These are phyloP conservation scores for Murraya paniculata DNA, from an alignment of 345 rosid species.

Conservation along the genomic window DNA sequence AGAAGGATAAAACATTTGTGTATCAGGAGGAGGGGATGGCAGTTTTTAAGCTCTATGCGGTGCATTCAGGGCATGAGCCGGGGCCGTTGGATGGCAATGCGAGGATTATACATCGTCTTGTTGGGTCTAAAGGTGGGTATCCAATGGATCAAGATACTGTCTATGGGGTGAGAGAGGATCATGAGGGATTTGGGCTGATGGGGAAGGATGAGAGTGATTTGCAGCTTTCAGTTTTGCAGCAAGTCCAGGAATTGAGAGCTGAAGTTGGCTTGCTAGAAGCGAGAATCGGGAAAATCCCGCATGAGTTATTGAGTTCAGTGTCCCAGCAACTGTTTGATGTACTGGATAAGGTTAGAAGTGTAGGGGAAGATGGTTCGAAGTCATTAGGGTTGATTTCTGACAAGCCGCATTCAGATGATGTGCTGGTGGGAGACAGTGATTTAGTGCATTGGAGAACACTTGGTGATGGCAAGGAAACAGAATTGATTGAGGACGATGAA, in stretches of 20 bases:
- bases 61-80: conserved; percentile 98
- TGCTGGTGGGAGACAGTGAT: conserved; percentile 75
- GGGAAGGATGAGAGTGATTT: conserved; percentile 73
- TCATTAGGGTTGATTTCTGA: conserved; percentile 50
- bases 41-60: conserved; percentile 87
- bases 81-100: conserved; percentile 98
- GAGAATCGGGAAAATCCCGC: conserved; percentile 59
- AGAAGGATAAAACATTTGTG: conserved; percentile 91
- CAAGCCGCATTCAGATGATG: conserved; percentile 60
- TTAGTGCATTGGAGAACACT: conserved; percentile 84
- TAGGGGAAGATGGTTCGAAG: conserved; percentile 72
- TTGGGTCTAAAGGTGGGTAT: conserved; percentile 81
- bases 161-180: conserved; percentile 86
- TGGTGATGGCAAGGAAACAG: conserved; percentile 72
- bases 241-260: conserved; percentile 69
- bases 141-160: conserved; percentile 71
- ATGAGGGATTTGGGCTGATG: conserved; percentile 58
- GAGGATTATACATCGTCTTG: conserved; percentile 93
- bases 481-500: conserved; percentile 83
- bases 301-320: conserved; percentile 54
- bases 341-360: conserved; percentile 60
- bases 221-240: conserved; percentile 68
- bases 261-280: conserved; percentile 76
- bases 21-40: conserved; percentile 97
- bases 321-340: conserved; percentile 78